Evolutionary conservation across 108 stramenopile species (phyloP).

Genomic region (Cyclostephanos invisitatus): DNA sequence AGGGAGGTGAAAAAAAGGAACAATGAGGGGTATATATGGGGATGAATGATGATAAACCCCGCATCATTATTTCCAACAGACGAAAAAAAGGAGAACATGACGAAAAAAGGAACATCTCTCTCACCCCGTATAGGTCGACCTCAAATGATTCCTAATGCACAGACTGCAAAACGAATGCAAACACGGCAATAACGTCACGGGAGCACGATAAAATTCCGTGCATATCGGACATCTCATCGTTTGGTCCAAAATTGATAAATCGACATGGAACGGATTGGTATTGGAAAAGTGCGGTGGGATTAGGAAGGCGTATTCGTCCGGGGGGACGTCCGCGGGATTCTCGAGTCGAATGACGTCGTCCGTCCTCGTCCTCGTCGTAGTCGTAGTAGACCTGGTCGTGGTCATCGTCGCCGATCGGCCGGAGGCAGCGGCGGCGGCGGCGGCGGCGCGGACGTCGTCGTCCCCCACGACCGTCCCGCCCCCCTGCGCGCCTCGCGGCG

Average conservation of each 20-base stretch:
- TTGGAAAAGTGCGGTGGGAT: constrained; percentile 18
- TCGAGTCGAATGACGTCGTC: background rate
- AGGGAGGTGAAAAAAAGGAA: too few relatives aligned
- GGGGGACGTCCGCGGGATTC: constrained; percentile 1
- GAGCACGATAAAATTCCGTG: constrained; percentile 38
- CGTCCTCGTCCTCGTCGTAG: background rate
- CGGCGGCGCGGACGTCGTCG: background rate
- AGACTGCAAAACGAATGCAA: constrained; percentile 64
- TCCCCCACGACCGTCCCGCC: background rate
- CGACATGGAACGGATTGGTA: constrained; percentile 28
- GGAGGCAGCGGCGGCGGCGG: background rate
- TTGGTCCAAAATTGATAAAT: constrained; percentile 25
- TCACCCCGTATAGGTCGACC: constrained; percentile 9
- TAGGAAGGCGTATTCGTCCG: constrained; percentile 32
- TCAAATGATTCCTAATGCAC: constrained; percentile 54
- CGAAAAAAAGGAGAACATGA: too few relatives aligned
- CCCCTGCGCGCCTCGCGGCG: too few relatives aligned
- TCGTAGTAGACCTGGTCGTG: background rate
- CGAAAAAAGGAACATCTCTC: too few relatives aligned
- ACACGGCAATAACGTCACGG: constrained; percentile 52
- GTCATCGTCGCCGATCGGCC: background rate
- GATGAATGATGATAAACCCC: too few relatives aligned
- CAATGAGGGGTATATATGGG: too few relatives aligned
- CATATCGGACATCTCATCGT: constrained; percentile 56
- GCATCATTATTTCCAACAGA: too few relatives aligned